Conservation (phyloP, 1,284 basidiomycete genomes). For the Heterobasidion parviporum region DNA sequence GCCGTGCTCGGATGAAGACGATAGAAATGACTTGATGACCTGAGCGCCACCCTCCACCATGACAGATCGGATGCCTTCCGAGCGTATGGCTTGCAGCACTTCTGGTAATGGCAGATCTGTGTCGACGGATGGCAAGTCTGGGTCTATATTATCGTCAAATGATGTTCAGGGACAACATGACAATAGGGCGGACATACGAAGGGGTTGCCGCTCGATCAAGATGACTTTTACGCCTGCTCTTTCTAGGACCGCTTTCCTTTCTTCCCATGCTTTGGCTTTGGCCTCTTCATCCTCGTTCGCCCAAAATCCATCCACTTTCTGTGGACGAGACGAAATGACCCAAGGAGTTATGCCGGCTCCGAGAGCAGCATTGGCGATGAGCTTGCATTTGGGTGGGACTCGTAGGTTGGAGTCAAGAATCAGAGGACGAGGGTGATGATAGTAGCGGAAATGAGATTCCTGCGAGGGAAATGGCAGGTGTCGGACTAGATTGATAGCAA, state of each 20-base stretch:
- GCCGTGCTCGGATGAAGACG: not conserved
- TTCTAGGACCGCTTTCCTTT: conserved; percentile 35
- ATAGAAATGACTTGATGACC: conserved; percentile 75
- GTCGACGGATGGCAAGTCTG: conserved; percentile 21
- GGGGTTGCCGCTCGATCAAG: conserved; percentile 9
- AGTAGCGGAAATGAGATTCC: conserved; percentile 25
- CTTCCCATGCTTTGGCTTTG: conserved; percentile 21
- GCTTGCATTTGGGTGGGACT: conserved; percentile 60
- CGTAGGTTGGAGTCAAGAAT: conserved; percentile 77
- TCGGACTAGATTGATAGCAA: conserved; percentile 30
- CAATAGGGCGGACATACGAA: conserved; percentile 7
- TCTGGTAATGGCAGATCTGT: conserved; percentile 35
- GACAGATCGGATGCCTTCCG: conserved; percentile 57
- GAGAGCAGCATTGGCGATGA: conserved; percentile 59
- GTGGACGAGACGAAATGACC: conserved; percentile 41
- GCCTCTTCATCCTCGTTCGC: conserved; percentile 19
- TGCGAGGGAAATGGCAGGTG: conserved; percentile 40
- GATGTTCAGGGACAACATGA: not conserved
- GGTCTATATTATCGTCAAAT: conserved; percentile 1
- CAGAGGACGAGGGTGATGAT: conserved; percentile 69
- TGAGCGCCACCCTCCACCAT: conserved; percentile 96
- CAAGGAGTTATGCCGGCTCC: conserved; percentile 68
- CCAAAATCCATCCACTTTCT: conserved; percentile 20
- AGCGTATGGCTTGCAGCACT: conserved; percentile 44
- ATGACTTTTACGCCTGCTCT: conserved; percentile 16